Base-by-base conservation (phyloP, 345 rosid genomes). In the Camelina hispida region DNA sequence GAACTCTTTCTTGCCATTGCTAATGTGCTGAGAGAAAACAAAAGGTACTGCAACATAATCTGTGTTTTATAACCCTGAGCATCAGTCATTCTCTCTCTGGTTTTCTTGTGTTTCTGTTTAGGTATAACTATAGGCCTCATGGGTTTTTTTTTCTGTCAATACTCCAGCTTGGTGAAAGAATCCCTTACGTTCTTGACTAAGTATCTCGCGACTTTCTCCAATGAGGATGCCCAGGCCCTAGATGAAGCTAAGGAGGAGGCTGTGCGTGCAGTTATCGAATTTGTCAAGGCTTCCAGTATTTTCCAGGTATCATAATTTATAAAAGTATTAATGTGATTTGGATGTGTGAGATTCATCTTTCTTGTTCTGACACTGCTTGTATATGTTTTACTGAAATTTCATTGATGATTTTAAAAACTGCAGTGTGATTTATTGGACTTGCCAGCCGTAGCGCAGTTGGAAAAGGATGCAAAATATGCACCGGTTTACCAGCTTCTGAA, bases 371-470 rank as follows among this genome's bases (percentile, higher is more conserved):
- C 68, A 4, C 35, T 20, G 18, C 62, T 65, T 25, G 15, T 9
- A 9, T 15, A 44, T 30, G 6, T 34, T 20, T 61, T 15, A 42
- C 56, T 53, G 42, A 34, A 55, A 22, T 37, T 28, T 20, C 42
- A 70, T 65, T 7, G 2, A 9, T 15, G 3, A 14, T 17, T 14
- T 46, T 35, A 75, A 44, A 16, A 6, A 8, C 17, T 88, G 84
- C 91, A 96, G 99, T 96, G 96, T 78, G 96, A 93, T 80, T 79
- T 96, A 59, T 80, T 96, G 82, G 99, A 87, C 75, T 84, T 93
- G 91, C 95, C 89, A 62, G 97, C 98, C 4, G 81, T 96, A 16
- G 82, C 76, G 54, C 98, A 93, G 78, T 72, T 96, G 76, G 98
- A 96, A 85, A 86, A 85, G 69, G 98, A 89, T 80, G 83, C 84